Evolutionary conservation across 768 basidiomycete genomes (phyloP), one percentile per base, ranked within the genome.

Genomic region (Psilocybe cyanescens): DNA sequence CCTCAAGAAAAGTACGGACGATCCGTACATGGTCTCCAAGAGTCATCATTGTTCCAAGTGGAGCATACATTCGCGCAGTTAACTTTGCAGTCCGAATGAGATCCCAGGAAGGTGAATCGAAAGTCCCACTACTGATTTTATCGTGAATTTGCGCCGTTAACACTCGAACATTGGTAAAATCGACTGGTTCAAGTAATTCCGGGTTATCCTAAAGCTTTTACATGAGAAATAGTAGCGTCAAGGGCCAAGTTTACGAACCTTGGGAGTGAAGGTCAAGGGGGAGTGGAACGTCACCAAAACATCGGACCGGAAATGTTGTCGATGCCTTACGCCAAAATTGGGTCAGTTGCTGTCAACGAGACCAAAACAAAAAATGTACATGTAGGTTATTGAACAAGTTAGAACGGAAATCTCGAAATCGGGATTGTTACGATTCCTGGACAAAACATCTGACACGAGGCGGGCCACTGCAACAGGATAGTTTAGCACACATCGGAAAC

Each of bases 21-120:
- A 93, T 81, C 19, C 93, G 84, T 29, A 95, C 89, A 70, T 92
- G 86, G 71, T 96, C 91, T 9, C 95, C 94, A 14, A 96, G 79
- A 57, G 82, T 85, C 90, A 96, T 93, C 11, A 76, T 79, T 12
- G 94, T 95, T 45, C 94, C 94, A n/a, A 95, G 77, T 2, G 94
- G 94, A 4, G 87, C 92, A 67, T 96, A 96, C 49, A 96, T 87
- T 29, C 91, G 77, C 16, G 91, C 81, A 3, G 92, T 91, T 48
- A 91, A 80, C 71, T 93, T 92, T 24, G 90, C 88, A 19, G 83
- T 84, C 48, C 92, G 85, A 44, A 94, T 80, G 35, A 89, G 77
- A 64, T 87, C 83, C 92, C 94, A 96, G 4, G 90, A 90, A 28
- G 94, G 95, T 3, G 94, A 89, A 64, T 94, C 90, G 53, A 94